These are phyloP conservation scores for Chamaecrista fasciculata DNA, from an alignment of 306 rosid genomes.

Conservation along the genomic window DNA sequence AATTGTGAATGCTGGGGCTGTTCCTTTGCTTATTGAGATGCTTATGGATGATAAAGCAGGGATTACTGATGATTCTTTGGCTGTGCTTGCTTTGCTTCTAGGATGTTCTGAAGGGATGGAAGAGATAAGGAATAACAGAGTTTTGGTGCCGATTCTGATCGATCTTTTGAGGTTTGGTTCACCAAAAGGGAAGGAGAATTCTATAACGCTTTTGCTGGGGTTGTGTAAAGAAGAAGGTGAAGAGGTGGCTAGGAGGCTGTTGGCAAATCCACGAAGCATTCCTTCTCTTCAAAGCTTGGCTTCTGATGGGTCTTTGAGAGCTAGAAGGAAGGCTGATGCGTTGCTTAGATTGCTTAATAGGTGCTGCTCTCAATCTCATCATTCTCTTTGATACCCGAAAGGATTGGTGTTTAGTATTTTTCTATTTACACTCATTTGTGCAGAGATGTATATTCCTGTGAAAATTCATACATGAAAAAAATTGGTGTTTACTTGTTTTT, in stretches of 20 bases:
- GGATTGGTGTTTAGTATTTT: constrained; percentile 20
- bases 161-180: constrained; percentile 95
- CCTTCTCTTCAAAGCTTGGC: constrained; percentile 84
- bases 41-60: constrained; percentile 81
- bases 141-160: constrained; percentile 66
- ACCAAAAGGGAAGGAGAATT: constrained; percentile 77
- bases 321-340: constrained; percentile 83
- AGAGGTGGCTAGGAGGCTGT: constrained; percentile 58
- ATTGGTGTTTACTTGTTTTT: constrained; percentile 18
- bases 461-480: constrained; percentile 34
- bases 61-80: constrained; percentile 74
- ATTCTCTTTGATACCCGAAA: constrained; percentile 36
- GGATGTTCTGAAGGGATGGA: constrained; percentile 67
- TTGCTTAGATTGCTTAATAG: constrained; percentile 75
- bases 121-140: constrained; percentile 67
- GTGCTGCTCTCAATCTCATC: constrained; percentile 71
- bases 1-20: constrained; percentile 57
- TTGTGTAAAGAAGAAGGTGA: constrained; percentile 86
- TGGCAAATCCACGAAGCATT: constrained; percentile 76
- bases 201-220: constrained; percentile 72
- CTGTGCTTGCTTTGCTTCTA: constrained; percentile 62
- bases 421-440: background rate
- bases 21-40: constrained; percentile 60
- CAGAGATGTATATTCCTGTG: constrained; percentile 42
- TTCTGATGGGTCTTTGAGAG: constrained; percentile 71